Percentiles rank a stretch among this genome's conserved stretches.
phyloP scores from a whole-genome alignment of 1,139 yeast species.

The Candida albicans region DNA sequence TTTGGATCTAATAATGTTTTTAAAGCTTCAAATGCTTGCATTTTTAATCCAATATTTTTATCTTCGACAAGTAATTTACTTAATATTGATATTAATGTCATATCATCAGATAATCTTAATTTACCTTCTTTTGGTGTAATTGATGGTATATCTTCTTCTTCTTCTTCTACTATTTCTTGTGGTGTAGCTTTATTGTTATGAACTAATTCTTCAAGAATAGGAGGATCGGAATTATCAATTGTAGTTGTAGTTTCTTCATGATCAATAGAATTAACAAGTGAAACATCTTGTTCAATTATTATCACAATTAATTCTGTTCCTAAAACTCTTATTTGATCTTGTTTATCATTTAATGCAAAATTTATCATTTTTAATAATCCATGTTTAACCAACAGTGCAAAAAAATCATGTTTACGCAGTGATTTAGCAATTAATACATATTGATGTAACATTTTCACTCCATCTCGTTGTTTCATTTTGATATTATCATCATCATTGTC shows the following conservation, averaged over 20 bases:
- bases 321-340: slow-evolving; percentile 56
- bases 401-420: slow-evolving; percentile 68
- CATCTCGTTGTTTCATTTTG: slow-evolving; percentile 51
- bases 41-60: slow-evolving; percentile 67
- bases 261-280: slow-evolving; percentile 52
- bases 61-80: slow-evolving; percentile 65
- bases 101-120: slow-evolving; percentile 50
- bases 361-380: slow-evolving; percentile 73
- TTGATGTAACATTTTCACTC: slow-evolving; percentile 78
- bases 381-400: slow-evolving; percentile 57
- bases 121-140: slow-evolving; percentile 24
- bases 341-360: slow-evolving; percentile 63
- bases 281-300: slow-evolving; percentile 81
- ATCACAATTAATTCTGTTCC: slow-evolving; percentile 83
- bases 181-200: background rate
- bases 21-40: slow-evolving; percentile 83
- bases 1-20: slow-evolving; percentile 69
- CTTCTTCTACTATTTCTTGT: background rate
- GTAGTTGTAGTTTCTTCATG: slow-evolving; percentile 29
- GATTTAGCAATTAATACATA: slow-evolving; percentile 74
- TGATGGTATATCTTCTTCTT: slow-evolving; percentile 17
- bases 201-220: slow-evolving; percentile 13
- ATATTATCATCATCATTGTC: slow-evolving; percentile 15
- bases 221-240: slow-evolving; percentile 39
- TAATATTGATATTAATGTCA: slow-evolving; percentile 60